These are phyloP conservation scores for Puccinia novopanici DNA, from an alignment of 1,284 basidiomycete genomes.

Conservation along the genomic window DNA sequence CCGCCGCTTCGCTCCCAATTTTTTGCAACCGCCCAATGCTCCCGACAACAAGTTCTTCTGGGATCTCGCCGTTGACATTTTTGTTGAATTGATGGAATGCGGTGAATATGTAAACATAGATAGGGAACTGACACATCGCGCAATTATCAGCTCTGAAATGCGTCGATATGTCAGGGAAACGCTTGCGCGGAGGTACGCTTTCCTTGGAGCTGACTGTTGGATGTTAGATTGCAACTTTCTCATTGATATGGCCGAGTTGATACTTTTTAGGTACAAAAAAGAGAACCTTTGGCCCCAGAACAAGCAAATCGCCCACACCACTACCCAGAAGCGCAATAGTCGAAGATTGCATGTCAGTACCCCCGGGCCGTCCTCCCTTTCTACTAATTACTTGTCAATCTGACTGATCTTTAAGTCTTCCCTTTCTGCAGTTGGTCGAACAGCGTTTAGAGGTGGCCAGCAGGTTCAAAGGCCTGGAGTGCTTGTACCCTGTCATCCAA, in stretches of 20 bases:
- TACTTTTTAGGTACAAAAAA: neutral
- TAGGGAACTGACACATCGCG: neutral
- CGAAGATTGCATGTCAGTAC: neutral
- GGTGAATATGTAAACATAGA: neutral
- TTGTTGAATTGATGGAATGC: neutral
- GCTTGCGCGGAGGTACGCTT: constrained; percentile 3
- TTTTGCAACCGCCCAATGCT: neutral
- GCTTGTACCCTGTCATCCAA: neutral
- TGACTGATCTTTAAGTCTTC: neutral
- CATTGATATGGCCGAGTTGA: neutral
- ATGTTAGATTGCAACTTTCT: neutral
- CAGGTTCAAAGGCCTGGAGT: neutral
- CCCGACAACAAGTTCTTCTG: neutral
- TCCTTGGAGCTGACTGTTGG: too few relatives aligned
- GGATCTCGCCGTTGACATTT: neutral
- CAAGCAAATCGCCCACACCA: neutral
- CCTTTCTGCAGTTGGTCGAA: neutral
- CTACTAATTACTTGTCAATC: too few relatives aligned
- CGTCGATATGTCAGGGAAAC: neutral
- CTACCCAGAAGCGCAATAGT: neutral
- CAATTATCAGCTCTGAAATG: neutral
- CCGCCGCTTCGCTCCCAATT: neutral
- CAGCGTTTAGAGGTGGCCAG: neutral
- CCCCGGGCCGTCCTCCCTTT: too few relatives aligned
- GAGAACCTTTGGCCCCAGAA: neutral